phyloP scores from a whole-genome alignment of 148 eudicot genomes.

The Rhododendron molle region DNA sequence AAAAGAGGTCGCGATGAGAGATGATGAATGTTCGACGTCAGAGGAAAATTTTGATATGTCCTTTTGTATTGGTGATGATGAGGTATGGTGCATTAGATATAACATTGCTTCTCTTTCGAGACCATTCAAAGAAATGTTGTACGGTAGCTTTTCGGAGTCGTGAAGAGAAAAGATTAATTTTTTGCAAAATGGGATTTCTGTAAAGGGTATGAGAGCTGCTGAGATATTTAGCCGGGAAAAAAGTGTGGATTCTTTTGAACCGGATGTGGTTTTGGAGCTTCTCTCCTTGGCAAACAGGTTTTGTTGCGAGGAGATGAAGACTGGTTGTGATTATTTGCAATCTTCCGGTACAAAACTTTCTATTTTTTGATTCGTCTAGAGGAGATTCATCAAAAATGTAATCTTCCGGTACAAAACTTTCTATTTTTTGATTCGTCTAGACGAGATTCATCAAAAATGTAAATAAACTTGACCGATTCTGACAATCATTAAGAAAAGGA shows the following conservation, averaged over 20 bases:
- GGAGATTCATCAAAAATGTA: too few relatives aligned
- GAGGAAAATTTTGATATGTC: constrained; percentile 41
- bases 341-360: too few relatives aligned
- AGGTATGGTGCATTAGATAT: constrained; percentile 53
- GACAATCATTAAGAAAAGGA: too few relatives aligned
- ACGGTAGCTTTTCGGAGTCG: constrained; percentile 63
- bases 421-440: too few relatives aligned
- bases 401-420: too few relatives aligned
- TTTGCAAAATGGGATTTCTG: constrained; percentile 51
- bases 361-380: too few relatives aligned
- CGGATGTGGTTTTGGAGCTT: constrained; percentile 58
- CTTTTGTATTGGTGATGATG: constrained; percentile 59
- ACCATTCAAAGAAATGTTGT: constrained; percentile 67
- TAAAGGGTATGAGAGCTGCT: constrained; percentile 59
- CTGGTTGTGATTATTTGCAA: constrained; percentile 77
- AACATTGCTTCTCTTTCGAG: constrained; percentile 67
- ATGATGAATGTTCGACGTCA: constrained; percentile 44
- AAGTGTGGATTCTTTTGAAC: constrained; percentile 46
- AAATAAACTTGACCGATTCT: too few relatives aligned
- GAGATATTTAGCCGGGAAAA: constrained; percentile 71
- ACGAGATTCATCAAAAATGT: too few relatives aligned
- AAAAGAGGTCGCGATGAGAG: too few relatives aligned
- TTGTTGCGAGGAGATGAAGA: constrained; percentile 80
- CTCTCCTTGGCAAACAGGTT: constrained; percentile 65
- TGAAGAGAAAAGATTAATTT: constrained; percentile 62